These are phyloP conservation scores for Aeminium ludgeri DNA, from an alignment of 495 filamentous ascomycete genomes.

Conservation along the genomic window DNA sequence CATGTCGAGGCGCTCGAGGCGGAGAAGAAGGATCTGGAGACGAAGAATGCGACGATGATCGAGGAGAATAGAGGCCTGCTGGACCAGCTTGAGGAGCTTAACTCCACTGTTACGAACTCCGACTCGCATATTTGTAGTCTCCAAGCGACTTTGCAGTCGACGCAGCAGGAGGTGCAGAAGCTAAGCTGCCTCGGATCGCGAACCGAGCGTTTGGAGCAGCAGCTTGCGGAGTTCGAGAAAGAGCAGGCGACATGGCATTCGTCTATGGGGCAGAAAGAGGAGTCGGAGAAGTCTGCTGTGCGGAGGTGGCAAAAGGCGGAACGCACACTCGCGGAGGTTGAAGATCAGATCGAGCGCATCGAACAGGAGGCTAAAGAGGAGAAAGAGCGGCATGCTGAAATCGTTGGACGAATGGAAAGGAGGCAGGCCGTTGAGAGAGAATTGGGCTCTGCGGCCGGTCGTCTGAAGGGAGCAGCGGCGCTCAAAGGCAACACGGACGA, in stretches of 20 bases:
- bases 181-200: slow-evolving; percentile 55
- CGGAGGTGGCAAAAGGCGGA: slow-evolving; percentile 75
- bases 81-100: slow-evolving; percentile 67
- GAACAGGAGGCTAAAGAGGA: slow-evolving; percentile 74
- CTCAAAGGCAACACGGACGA: slow-evolving; percentile 32
- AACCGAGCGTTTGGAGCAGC: slow-evolving; percentile 59
- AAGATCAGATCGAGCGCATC: slow-evolving; percentile 78
- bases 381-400: slow-evolving; percentile 61
- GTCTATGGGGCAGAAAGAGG: slow-evolving; percentile 43
- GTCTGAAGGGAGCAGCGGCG: slow-evolving; percentile 62
- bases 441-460: slow-evolving; percentile 54
- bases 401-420: slow-evolving; percentile 64
- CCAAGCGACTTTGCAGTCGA: slow-evolving; percentile 53
- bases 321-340: slow-evolving; percentile 48
- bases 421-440: slow-evolving; percentile 52
- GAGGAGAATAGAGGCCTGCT: slow-evolving; percentile 66
- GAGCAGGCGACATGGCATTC: slow-evolving; percentile 61
- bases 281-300: slow-evolving; percentile 57
- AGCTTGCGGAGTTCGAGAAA: slow-evolving; percentile 57
- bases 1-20: slow-evolving; percentile 60
- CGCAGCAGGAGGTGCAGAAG: slow-evolving; percentile 56
- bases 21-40: slow-evolving; percentile 59
- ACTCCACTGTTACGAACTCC: slow-evolving; percentile 53
- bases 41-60: slow-evolving; percentile 50
- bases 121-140: slow-evolving; percentile 58